Evolutionary conservation across 257 asterid species (phyloP).

Genomic region (Plantago elongata): DNA sequence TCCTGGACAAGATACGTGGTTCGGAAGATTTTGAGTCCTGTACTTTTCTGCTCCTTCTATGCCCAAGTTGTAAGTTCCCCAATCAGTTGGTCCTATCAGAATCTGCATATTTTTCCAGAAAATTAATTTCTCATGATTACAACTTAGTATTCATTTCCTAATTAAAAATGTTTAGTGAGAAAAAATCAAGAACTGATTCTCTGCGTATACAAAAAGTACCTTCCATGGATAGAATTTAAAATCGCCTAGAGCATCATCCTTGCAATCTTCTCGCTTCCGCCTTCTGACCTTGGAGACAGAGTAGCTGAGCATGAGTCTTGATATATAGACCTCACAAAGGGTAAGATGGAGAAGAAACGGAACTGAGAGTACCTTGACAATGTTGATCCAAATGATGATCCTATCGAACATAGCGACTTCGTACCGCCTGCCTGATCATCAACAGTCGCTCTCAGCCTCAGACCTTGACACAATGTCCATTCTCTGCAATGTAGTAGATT

Average conservation of each 20-base stretch:
- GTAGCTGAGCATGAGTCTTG: too few species aligned
- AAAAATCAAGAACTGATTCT: background rate
- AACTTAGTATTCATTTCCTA: too few species aligned
- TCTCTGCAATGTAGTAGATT: background rate
- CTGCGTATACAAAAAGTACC: conserved; percentile 25
- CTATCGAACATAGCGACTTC: too few species aligned
- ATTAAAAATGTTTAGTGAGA: too few species aligned
- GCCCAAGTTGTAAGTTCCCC: conserved; percentile 55
- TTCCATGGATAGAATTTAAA: conserved; percentile 72
- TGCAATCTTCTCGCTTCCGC: conserved; percentile 66
- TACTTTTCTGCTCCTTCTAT: conserved; percentile 78
- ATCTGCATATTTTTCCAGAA: conserved; percentile 38
- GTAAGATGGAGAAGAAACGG: too few species aligned
- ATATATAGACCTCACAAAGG: too few species aligned
- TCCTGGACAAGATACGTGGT: conserved; percentile 54
- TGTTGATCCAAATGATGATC: too few species aligned
- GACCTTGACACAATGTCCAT: too few species aligned
- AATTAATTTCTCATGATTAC: background rate
- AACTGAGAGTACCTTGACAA: too few species aligned
- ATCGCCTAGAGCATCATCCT: conserved; percentile 62
- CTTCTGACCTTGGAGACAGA: conserved; percentile 7
- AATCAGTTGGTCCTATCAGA: conserved; percentile 69
- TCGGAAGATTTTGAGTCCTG: conserved; percentile 78
- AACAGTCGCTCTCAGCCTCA: too few species aligned
- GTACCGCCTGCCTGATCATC: too few species aligned